phyloP scores from a whole-genome alignment of 306 rosid species.

The Lathyrus aphaca region DNA sequence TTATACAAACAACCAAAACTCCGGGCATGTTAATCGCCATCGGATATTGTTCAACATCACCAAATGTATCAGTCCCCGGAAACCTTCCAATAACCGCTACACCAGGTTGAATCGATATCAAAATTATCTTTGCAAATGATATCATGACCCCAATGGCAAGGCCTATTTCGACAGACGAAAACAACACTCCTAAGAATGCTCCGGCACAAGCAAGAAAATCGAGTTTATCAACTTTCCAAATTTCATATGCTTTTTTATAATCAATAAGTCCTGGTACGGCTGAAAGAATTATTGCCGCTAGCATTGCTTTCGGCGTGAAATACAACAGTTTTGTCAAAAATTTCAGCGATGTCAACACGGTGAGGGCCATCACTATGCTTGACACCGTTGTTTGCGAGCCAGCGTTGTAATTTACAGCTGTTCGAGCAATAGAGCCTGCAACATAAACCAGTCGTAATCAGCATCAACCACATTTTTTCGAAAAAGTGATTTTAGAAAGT shows the following conservation, averaged over 20 bases:
- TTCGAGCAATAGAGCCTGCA: conserved; percentile 68
- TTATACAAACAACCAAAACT: conserved; percentile 54
- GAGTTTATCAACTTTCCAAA: conserved; percentile 77
- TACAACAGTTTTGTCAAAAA: conserved; percentile 54
- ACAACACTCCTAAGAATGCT: conserved; percentile 76
- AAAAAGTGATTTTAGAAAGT: not conserved
- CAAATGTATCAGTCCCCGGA: conserved; percentile 58
- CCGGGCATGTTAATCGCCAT: conserved; percentile 70
- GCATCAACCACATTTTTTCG: not conserved
- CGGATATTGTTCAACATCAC: conserved; percentile 69
- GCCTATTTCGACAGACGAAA: conserved; percentile 70
- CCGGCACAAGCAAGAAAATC: conserved; percentile 69
- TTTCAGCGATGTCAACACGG: conserved; percentile 60
- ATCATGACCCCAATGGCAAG: conserved; percentile 60
- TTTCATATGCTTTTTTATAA: conserved; percentile 49
- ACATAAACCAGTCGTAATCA: not conserved
- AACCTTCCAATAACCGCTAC: conserved; percentile 58
- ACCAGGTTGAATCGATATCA: conserved; percentile 66
- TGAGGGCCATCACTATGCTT: conserved; percentile 71
- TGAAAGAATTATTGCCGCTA: conserved; percentile 74
- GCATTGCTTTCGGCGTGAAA: conserved; percentile 69
- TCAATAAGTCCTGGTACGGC: conserved; percentile 68
- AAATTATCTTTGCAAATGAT: conserved; percentile 67
- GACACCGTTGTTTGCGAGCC: conserved; percentile 71
- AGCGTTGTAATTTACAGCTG: conserved; percentile 68